Evolutionary conservation across 768 basidiomycete species (phyloP).

Genomic region (Termitomyces sp.): DNA sequence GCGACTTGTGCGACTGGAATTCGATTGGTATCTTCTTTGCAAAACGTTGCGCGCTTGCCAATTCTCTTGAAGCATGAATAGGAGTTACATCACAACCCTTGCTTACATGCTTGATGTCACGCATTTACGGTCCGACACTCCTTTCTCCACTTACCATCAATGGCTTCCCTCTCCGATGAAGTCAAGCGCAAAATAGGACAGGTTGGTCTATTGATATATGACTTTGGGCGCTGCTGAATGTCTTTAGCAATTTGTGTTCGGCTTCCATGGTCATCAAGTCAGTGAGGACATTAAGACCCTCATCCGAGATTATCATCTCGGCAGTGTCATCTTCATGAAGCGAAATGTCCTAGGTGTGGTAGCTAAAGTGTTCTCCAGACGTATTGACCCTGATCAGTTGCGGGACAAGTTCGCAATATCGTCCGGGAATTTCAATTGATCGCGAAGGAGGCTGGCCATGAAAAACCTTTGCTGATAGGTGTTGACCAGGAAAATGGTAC

Average conservation of each 20-base stretch:
- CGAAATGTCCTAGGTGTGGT: slow-evolving; percentile 51
- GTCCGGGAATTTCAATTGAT: slow-evolving; percentile 45
- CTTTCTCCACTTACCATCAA: background rate
- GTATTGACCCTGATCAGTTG: slow-evolving; percentile 8
- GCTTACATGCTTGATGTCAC: background rate
- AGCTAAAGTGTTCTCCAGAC: background rate
- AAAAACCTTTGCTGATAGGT: slow-evolving; percentile 54
- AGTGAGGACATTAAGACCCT: slow-evolving; percentile 48
- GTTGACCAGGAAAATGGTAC: slow-evolving; percentile 73
- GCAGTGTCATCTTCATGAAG: slow-evolving; percentile 66
- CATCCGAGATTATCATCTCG: slow-evolving; percentile 58
- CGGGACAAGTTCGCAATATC: slow-evolving; percentile 42
- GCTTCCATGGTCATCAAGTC: slow-evolving; percentile 55
- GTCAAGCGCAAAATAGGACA: slow-evolving; percentile 42
- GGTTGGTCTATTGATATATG: slow-evolving; percentile 16
- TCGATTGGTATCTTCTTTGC: no score
- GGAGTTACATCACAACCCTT: no score
- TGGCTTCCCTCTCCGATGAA: slow-evolving; percentile 24
- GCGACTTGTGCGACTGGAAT: no score
- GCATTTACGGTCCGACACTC: background rate
- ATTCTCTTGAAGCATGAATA: no score
- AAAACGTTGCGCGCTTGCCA: no score
- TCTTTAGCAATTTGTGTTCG: slow-evolving; percentile 62
- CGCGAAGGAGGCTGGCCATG: slow-evolving; percentile 53
- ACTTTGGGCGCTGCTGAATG: background rate